These are phyloP conservation scores for Nannochloris sp. DNA, from an alignment of 139 green algal species.

Conservation along the genomic window DNA sequence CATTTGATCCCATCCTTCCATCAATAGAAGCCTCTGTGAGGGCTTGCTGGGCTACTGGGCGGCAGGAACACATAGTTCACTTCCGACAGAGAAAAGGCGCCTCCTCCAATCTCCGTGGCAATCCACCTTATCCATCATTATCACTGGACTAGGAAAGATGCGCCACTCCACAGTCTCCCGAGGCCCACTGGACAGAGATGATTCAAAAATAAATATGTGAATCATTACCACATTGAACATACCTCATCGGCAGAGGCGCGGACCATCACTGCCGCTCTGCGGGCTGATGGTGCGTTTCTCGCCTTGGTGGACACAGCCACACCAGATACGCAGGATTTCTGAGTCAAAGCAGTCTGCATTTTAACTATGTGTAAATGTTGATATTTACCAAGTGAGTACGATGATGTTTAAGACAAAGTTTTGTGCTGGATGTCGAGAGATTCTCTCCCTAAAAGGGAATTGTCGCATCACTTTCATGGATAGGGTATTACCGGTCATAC, in stretches of 20 bases:
- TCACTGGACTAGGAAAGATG: slow-evolving; percentile 8
- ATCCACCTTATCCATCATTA: background rate
- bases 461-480: too few relatives aligned
- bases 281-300: slow-evolving; percentile 9
- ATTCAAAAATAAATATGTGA: background rate
- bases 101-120: background rate
- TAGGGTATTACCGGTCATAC: too few relatives aligned
- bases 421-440: too few relatives aligned
- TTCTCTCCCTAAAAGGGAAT: too few relatives aligned
- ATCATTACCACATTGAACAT: slow-evolving; percentile 2
- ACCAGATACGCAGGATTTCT: slow-evolving; percentile 26
- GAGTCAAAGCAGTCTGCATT: slow-evolving; percentile 27
- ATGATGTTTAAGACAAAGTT: background rate
- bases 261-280: slow-evolving; percentile 42
- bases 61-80: background rate
- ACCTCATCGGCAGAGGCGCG: slow-evolving; percentile 44
- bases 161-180: too few relatives aligned
- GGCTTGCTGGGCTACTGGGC: background rate
- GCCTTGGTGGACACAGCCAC: slow-evolving; percentile 13
- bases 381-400: too few relatives aligned
- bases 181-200: too few relatives aligned
- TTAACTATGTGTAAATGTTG: background rate
- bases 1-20: background rate
- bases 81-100: background rate
- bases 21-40: background rate